These are phyloP conservation scores for Fistulifera solaris DNA, from an alignment of 108 stramenopile species.

Conservation along the genomic window DNA sequence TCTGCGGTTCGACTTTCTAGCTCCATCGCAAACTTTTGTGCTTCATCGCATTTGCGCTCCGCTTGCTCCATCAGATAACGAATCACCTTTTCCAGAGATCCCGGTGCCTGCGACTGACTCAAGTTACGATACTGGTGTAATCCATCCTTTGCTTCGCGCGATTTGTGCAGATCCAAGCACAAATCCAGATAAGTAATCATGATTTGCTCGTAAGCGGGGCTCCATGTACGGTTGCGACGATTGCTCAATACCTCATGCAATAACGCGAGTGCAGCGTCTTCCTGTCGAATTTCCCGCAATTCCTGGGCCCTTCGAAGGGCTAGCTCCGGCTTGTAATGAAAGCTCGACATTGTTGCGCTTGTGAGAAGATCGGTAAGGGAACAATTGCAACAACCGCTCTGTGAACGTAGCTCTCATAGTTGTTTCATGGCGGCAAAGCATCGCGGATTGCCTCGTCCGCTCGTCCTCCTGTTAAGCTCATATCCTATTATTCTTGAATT, in stretches of 20 bases:
- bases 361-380: no score
- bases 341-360: constrained; percentile 10
- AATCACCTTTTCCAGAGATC: constrained; percentile 90
- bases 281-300: constrained; percentile 53
- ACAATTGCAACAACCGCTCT: no score
- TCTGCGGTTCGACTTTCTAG: constrained; percentile 15
- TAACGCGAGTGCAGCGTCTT: constrained; percentile 49
- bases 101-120: constrained; percentile 85
- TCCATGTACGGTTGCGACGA: constrained; percentile 89
- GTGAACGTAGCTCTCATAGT: no score
- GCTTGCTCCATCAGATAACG: constrained; percentile 77
- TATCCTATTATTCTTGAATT: no score
- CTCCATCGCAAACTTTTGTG: constrained; percentile 59
- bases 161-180: constrained; percentile 78
- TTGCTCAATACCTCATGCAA: constrained; percentile 72
- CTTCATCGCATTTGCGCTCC: constrained; percentile 64
- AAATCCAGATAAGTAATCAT: constrained; percentile 90
- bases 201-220: constrained; percentile 89
- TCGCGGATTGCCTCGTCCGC: no score
- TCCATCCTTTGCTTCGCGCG: constrained; percentile 94
- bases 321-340: constrained; percentile 61
- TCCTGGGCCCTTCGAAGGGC: constrained; percentile 66
- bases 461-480: no score
- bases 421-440: no score
- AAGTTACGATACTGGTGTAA: constrained; percentile 97